These are phyloP conservation scores for Suillus fuscotomentosus DNA, from an alignment of 768 basidiomycete species.

Conservation along the genomic window DNA sequence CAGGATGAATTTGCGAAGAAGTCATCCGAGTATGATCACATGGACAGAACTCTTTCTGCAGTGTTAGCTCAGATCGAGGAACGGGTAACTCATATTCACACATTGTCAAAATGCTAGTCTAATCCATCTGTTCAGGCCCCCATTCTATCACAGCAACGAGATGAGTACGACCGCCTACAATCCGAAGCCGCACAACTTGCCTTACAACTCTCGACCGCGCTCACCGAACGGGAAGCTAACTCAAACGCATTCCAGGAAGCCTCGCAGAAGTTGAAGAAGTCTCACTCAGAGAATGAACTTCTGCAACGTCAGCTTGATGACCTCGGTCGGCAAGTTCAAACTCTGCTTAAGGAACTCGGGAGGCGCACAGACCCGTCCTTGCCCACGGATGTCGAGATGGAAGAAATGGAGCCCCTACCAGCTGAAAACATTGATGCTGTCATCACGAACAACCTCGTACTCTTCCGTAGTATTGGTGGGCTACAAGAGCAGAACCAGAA, in stretches of 20 bases:
- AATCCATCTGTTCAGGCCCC: slow-evolving; percentile 64
- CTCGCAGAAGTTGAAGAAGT: slow-evolving; percentile 60
- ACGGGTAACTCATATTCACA: slow-evolving; percentile 45
- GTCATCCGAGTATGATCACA: slow-evolving; percentile 77
- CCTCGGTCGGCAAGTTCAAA: slow-evolving; percentile 81
- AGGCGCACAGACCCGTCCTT: slow-evolving; percentile 84
- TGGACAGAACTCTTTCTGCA: slow-evolving; percentile 77
- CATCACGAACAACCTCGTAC: slow-evolving; percentile 85
- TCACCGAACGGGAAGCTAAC: slow-evolving; percentile 73
- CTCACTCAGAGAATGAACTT: slow-evolving; percentile 60
- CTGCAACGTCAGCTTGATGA: slow-evolving; percentile 78
- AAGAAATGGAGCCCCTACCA: slow-evolving; percentile 42
- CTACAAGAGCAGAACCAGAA: slow-evolving; percentile 94
- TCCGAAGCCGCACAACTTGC: slow-evolving; percentile 80
- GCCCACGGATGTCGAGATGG: slow-evolving; percentile 63
- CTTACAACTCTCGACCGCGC: slow-evolving; percentile 70
- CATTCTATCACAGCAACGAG: slow-evolving; percentile 83
- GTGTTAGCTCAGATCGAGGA: slow-evolving; percentile 92
- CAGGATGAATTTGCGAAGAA: slow-evolving; percentile 81
- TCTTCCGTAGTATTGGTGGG: slow-evolving; percentile 75
- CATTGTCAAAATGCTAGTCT: not conserved
- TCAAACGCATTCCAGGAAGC: slow-evolving; percentile 54
- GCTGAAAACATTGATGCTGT: slow-evolving; percentile 68
- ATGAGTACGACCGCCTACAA: slow-evolving; percentile 83
- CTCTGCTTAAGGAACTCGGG: slow-evolving; percentile 73